A percentile compares a stretch with the other conserved stretches of the same genome.
phyloP scores from a whole-genome alignment of 1,284 basidiomycete genomes.

The Pseudozyma hubeiensis region DNA sequence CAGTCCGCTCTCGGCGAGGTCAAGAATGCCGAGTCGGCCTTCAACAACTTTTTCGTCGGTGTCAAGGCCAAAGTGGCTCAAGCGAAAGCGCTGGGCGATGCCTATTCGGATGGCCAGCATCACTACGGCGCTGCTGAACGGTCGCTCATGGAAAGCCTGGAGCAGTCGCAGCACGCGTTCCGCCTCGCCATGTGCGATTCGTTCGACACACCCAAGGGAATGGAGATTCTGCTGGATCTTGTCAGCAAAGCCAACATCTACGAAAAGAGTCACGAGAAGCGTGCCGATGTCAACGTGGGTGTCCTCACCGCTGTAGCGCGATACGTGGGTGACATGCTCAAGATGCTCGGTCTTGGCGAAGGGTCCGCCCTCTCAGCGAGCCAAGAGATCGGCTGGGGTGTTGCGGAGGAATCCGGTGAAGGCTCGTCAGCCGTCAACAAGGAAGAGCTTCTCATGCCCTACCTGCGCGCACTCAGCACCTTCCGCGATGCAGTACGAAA shows the following conservation, averaged over 20 bases:
- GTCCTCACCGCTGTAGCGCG: constrained; percentile 80
- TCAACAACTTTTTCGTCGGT: constrained; percentile 95
- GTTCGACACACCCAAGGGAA: constrained; percentile 91
- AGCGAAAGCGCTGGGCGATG: constrained; percentile 60
- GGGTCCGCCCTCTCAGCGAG: constrained; percentile 70
- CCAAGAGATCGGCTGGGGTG: constrained; percentile 64
- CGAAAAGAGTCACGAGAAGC: constrained; percentile 71
- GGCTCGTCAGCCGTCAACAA: constrained; percentile 72
- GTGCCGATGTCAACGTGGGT: constrained; percentile 75
- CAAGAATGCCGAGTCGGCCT: constrained; percentile 82
- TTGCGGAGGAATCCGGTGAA: constrained; percentile 34
- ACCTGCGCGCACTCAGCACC: constrained; percentile 83
- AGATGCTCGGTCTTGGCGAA: constrained; percentile 94
- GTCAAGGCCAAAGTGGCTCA: constrained; percentile 80
- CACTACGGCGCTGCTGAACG: constrained; percentile 66
- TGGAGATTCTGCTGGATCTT: constrained; percentile 82
- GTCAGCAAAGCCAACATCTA: constrained; percentile 91
- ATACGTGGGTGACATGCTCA: constrained; percentile 90
- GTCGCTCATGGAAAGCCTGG: constrained; percentile 73
- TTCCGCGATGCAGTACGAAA: constrained; percentile 91
- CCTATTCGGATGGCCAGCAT: constrained; percentile 72
- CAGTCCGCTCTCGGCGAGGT: constrained; percentile 88
- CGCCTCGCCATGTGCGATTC: constrained; percentile 93
- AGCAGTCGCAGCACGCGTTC: constrained; percentile 82
- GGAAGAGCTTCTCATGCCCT: constrained; percentile 88